Evolutionary conservation across 768 basidiomycete species (phyloP), one percentile per base, ranked within the genome.

Genomic region (Butyriboletus loyo): DNA sequence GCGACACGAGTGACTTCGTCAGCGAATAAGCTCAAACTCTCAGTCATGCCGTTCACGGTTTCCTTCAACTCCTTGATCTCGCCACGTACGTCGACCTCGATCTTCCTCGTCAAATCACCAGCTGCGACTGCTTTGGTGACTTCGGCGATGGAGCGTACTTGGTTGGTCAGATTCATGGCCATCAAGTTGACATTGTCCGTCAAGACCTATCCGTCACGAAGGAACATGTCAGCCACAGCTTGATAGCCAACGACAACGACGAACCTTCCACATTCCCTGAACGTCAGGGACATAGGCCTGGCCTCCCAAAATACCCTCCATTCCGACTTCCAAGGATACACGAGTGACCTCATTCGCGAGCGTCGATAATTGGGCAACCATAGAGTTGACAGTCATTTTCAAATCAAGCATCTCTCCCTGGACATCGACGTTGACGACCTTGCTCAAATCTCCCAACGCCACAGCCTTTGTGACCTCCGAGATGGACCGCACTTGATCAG

Each of bases 11-110:
- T 84, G 50, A 84, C 83, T 71, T 92, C 89, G 61, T 88, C 87
- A 0, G 91, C 91, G 67, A 93, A 92, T 37, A 90, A 77, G 60
- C 86, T 89, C 69, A 92, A 67, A 65, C 82, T 85, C 72, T 84
- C 89, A 11, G 94, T 97, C 95, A 98, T 98, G 50, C 83, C 87
- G 64, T 98, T 98, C 36, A 98, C 93, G 1, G 93, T 98, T 70
- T 90, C 85, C 72, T 92, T 89, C 72, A 90, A 68, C 67, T 92
- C 89, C 54, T 89, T 72, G 67, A 98, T 96, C 75, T 98, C 94
- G 14, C 95, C 94, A 35, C 88, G 83, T 39, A 92, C 93, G 57
- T 93, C 88, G 57, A 95, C 92, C 52, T 86, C 86, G 64, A 96
- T 93, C 75, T 89, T 93, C 75, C 93, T 89, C 9, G 89, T 92